These are phyloP conservation scores for Capsaspora owczarzaki DNA, from an alignment of 78 protist genomes.

Conservation along the genomic window DNA sequence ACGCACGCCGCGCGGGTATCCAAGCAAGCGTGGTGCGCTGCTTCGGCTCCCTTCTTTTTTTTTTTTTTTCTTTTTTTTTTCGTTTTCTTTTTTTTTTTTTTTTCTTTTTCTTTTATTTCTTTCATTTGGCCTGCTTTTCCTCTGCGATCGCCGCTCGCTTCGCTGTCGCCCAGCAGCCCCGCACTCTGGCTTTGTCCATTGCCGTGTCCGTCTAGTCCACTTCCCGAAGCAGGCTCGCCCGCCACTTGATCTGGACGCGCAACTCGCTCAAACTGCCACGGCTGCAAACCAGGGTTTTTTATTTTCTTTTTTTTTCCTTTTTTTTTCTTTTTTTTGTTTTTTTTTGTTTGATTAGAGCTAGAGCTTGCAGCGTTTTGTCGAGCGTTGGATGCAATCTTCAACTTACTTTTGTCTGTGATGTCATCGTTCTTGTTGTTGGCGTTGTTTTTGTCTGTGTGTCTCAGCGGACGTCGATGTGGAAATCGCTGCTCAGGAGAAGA, in stretches of 20 bases:
- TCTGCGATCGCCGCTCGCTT: too few species aligned
- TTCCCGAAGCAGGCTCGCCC: too few species aligned
- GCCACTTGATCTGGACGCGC: neutral
- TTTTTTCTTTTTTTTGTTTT: neutral
- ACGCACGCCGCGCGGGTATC: too few species aligned
- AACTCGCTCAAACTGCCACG: neutral
- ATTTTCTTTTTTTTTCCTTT: neutral
- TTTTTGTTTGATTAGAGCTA: neutral
- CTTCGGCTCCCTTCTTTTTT: too few species aligned
- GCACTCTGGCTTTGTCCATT: too few species aligned
- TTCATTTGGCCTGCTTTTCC: too few species aligned
- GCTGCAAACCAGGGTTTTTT: neutral
- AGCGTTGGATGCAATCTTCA: too few species aligned
- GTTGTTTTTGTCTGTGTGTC: neutral
- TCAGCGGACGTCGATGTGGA: neutral
- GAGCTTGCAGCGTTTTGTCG: neutral
- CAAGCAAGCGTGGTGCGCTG: too few species aligned
- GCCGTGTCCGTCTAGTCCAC: too few species aligned
- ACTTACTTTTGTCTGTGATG: neutral
- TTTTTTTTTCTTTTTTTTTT: too few species aligned
- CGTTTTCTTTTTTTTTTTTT: neutral
- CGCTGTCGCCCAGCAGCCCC: too few species aligned
- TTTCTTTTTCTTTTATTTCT: too few species aligned
- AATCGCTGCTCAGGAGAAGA: neutral
- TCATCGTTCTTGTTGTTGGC: neutral